A percentile compares a stretch with the other conserved stretches of the same genome.
phyloP scores from a whole-genome alignment of 176 grass and related monocot genomes.

The Typha latifolia region DNA sequence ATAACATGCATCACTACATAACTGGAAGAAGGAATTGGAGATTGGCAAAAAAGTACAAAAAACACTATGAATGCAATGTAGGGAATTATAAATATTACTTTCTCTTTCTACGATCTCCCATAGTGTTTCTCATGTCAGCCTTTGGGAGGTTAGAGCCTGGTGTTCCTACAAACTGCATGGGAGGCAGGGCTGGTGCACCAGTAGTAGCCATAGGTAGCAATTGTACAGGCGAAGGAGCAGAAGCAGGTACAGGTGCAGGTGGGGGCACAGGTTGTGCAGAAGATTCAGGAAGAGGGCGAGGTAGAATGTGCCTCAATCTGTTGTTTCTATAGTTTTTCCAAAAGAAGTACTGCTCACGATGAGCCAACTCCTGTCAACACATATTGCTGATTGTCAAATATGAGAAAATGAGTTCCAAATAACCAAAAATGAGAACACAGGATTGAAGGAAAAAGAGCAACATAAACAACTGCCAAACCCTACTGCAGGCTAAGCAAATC shows the following conservation, averaged over 20 bases:
- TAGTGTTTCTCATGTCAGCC: constrained; percentile 65
- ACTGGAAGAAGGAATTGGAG: constrained; percentile 17
- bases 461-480: neutral
- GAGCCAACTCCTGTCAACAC: constrained; percentile 84
- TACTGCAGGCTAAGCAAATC: neutral
- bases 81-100: constrained; percentile 50
- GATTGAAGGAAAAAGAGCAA: neutral
- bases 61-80: neutral
- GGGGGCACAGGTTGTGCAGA: constrained; percentile 24
- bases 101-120: constrained; percentile 92
- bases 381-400: constrained; percentile 12
- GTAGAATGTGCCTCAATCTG: constrained; percentile 93
- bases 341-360: constrained; percentile 88
- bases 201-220: constrained; percentile 43
- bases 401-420: neutral
- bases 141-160: constrained; percentile 51
- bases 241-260: constrained; percentile 25
- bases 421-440: constrained; percentile 7
- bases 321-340: constrained; percentile 99
- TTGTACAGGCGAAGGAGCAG: constrained; percentile 19
- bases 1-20: neutral
- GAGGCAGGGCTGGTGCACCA: constrained; percentile 44
- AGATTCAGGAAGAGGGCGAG: constrained; percentile 71
- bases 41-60: constrained; percentile 4
- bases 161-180: constrained; percentile 85